Base-by-base conservation (phyloP, 139 green algal genomes). In the Tetradesmus obliquus region DNA sequence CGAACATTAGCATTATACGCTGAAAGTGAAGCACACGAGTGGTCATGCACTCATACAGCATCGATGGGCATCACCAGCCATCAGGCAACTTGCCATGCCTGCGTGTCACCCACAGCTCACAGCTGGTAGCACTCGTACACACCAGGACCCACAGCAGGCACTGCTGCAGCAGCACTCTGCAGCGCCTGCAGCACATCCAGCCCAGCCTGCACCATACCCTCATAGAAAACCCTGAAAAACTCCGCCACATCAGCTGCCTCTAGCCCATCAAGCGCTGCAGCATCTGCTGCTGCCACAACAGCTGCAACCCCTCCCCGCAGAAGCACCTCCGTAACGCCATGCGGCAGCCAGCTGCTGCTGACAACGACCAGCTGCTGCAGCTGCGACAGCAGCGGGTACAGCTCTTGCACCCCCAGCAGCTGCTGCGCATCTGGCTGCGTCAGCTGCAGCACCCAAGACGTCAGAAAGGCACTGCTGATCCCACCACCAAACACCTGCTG, bases 281-380 rank as follows among this genome's bases (percentile, higher is more conserved):
- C 24, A 15, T 91, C 88, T 76, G 76, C 79, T 51, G 22, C 76
- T n/a, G 57, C 76, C 15, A 91, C 88, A 19, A 91, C 88, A 71
- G 76, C 88, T 32, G 57, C 79, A 19, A 91, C 88, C 24, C 88
- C 88, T 24, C 76, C 79, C 2, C 79, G 88, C 76, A 91, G 76
- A 76, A 91, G 20, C 24, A 86, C 22, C 2, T 62, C 12, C 19
- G 66, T 53, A 0, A 91, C 6, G 3, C n/a, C 76, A 0, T 69
- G 9, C 5, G 88, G 76, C 88, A 91, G 45, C 88, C 88, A 91
- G 57, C 76, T 54, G 76, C 76, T 91, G 24, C 76, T 91, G 55
- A 91, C 88, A 20, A 91, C 79, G 3, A 91, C 51, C 54, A 87
- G 58, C 88, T 91, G 88, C 76, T 91, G 88, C 88, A 91, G 79